Base-by-base conservation (phyloP, 2,329 filamentous ascomycete genomes). In the Claviceps africana region DNA sequence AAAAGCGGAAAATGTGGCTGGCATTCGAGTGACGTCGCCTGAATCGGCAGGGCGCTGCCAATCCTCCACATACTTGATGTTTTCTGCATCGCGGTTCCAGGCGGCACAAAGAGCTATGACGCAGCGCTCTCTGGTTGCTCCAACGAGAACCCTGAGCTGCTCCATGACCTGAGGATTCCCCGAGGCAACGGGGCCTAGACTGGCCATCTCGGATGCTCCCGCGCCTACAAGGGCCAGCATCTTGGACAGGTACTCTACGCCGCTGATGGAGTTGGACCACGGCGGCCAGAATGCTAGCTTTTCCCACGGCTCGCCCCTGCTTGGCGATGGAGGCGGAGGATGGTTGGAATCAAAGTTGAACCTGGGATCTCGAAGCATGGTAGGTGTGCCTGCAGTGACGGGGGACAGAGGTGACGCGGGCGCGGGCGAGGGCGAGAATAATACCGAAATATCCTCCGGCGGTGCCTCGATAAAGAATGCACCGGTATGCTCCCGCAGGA, bases 251-350 rank as follows among this genome's bases (percentile, higher is more conserved):
- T 95, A 96, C 65, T 95, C 81, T 1, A 91, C 87, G n/a, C 87
- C 91, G 54, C 89, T 94, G 25, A 97, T 72, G 0, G 90, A 90
- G 63, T 96, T 97, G 2, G 89, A 86, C 70, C 86, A 85, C 0
- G 91, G 93, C 4, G 91, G 90, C 90, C 91, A 97, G 67, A 97
- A 98, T 0, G 90, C 91, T 66, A 93, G 81, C 70, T 91, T 85
- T 63, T 97, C 93, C 88, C 89, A 97, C 0, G 83, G 72, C 60
- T 95, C 88, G 6, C 90, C 91, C 45, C 79, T 79, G 59, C 77
- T 86, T 0, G 88, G 87, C 0, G 86, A 88, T 1, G 84, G 82
- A 11, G 83, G 81, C 1, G 88, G 90, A 2, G 87, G 72, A 56
- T 86, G 89, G 62, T 79, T 85, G 0, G 81, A 75, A 62, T 95